Evolutionary conservation across 805 yeast genomes (phyloP).

Genomic region (Cyberlindnera xishuangbannaensis): DNA sequence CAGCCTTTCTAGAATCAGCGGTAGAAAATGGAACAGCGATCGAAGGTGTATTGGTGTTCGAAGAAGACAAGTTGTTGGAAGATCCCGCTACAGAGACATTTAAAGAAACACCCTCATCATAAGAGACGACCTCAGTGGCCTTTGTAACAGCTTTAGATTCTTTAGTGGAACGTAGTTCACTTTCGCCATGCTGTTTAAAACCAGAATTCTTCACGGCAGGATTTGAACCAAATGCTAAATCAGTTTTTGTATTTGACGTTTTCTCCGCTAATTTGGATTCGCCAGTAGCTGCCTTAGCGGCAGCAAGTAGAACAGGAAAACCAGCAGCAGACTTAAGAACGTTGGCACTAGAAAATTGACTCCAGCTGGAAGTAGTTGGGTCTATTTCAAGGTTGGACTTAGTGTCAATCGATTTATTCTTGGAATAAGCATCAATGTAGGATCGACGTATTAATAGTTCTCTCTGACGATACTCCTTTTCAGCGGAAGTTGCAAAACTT

Average conservation of each 20-base stretch:
- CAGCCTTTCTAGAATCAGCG: too few relatives aligned
- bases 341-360: conserved; percentile 4
- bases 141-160: conserved; percentile 16
- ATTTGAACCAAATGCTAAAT: conserved; percentile 1
- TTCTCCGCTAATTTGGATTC: too few relatives aligned
- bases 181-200: conserved; percentile 8
- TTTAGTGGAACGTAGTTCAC: too few relatives aligned
- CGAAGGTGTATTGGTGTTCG: too few relatives aligned
- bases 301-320: conserved; percentile 9
- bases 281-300: conserved; percentile 12
- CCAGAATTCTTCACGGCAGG: conserved; percentile 10
- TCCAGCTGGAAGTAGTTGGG: conserved; percentile 14
- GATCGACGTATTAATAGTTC: conserved; percentile 21
- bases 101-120: conserved; percentile 1
- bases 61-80: too few relatives aligned
- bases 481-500: conserved; percentile 30
- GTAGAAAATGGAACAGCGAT: too few relatives aligned
- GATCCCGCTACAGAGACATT: too few relatives aligned
- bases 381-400: conserved; percentile 11
- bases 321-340: conserved; percentile 16
- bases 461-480: conserved; percentile 21
- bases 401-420: conserved; percentile 3
- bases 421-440: conserved; percentile 13
- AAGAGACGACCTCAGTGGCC: conserved; percentile 4
- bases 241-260: too few relatives aligned